Base-by-base conservation (phyloP, 2,329 filamentous ascomycete genomes). In the Aspergillus alliaceus region DNA sequence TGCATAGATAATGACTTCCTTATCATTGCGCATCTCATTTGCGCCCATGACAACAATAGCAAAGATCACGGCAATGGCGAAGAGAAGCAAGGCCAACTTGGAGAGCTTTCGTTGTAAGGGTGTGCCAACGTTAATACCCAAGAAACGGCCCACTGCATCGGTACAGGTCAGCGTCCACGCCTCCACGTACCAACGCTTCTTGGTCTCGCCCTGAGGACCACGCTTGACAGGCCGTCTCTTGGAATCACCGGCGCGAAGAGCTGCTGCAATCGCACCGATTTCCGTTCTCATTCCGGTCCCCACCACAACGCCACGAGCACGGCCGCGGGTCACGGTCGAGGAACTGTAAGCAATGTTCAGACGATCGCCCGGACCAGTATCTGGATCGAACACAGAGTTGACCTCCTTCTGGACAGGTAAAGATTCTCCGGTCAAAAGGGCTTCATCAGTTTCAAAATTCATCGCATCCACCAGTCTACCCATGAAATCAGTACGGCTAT, bases 401-500 rank as follows among this genome's bases (percentile, higher is more conserved):
- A 75, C 72, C 53, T 82, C 77, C 73, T 87, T 83, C 65, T 77
- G 79, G 1, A 87, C 83, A 12, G 85, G 84, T 5, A 86, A 71
- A 15, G 85, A 84, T 71, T 87, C 85, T 51, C 85, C 85, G 6
- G 85, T 87, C 25, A 87, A 76, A 37, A 87, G 80, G 12, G 84
- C 82, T 67, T 87, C 85, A 61, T 96, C 90, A 58, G 88, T 89
- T 59, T 89, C 89, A 60, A 93, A 79, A 71, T 93, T 93, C 74
- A 92, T 85, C 49, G 82, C 75, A 67, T 84, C 82, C 47, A 84
- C 73, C 37, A 81, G 51, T 79, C 79, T 57, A n/a, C 11, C 0
- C 0, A 15, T 35, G 11, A 34, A 4, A 24, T 48, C 12, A 48
- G 44, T n/a, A 3, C 32, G 14, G 11, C 3, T 2, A 8, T 27